phyloP scores from a whole-genome alignment of 768 basidiomycete species.

The Pisolithus tinctorius region DNA sequence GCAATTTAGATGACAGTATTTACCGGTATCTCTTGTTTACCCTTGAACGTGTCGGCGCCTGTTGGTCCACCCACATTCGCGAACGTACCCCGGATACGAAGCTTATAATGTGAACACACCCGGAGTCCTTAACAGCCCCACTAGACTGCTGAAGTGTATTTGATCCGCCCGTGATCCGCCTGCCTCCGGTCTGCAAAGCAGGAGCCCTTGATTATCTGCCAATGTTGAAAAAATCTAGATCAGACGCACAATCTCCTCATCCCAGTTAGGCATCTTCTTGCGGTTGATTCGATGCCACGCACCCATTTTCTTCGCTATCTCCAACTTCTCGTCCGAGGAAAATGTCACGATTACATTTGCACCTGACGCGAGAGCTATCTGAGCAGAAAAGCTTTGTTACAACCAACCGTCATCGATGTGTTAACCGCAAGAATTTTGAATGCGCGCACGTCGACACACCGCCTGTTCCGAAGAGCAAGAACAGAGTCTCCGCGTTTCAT shows the following conservation, averaged over 20 bases:
- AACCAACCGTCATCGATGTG: conserved; percentile 3
- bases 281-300: conserved; percentile 57
- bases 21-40: conserved; percentile 22
- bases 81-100: conserved; percentile 34
- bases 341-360: conserved; percentile 63
- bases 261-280: conserved; percentile 51
- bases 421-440: not conserved
- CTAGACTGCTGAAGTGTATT: conserved; percentile 43
- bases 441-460: conserved; percentile 46
- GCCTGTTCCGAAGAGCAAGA: conserved; percentile 54
- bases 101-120: conserved; percentile 46
- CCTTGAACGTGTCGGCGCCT: too few species aligned
- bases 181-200: conserved; percentile 22
- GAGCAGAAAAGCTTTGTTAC: conserved; percentile 42
- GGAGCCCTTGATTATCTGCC: not conserved
- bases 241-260: conserved; percentile 41
- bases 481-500: too few species aligned
- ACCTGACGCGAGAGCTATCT: conserved; percentile 57
- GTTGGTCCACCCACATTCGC: too few species aligned
- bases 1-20: conserved; percentile 26
- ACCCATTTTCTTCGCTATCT: conserved; percentile 45
- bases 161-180: conserved; percentile 40
- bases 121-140: conserved; percentile 33
- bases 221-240: not conserved
- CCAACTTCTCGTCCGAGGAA: conserved; percentile 58